Conservation (phyloP, 257 asterid species). For the Forsythia suspensa region DNA sequence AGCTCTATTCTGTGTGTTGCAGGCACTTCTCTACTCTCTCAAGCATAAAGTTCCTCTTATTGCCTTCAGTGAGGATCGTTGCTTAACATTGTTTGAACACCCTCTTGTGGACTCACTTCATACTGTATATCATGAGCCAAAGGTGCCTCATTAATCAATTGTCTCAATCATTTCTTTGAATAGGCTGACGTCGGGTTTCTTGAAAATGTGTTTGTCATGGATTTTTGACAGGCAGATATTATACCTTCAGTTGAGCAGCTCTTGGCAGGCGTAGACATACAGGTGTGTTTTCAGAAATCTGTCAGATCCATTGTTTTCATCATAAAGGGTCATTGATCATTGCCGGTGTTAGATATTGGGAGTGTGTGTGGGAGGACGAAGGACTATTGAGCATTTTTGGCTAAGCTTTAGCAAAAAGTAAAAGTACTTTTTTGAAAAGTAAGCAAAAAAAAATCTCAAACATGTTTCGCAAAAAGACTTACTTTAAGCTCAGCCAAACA, state of each 20-base stretch:
- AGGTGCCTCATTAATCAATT: slow-evolving; percentile 46
- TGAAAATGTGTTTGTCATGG: slow-evolving; percentile 21
- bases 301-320: neutral
- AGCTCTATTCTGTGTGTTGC: slow-evolving; percentile 22
- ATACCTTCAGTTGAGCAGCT: slow-evolving; percentile 85
- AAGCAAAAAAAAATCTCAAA: neutral
- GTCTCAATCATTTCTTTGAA: slow-evolving; percentile 7
- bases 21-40: slow-evolving; percentile 85
- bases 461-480: neutral
- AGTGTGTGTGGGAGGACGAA: neutral
- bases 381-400: neutral
- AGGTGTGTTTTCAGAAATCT: slow-evolving; percentile 45
- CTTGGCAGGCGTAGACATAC: slow-evolving; percentile 65
- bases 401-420: neutral
- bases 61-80: slow-evolving; percentile 82
- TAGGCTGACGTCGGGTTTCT: slow-evolving; percentile 19
- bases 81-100: slow-evolving; percentile 85
- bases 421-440: neutral
- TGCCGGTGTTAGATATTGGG: neutral
- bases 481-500: neutral
- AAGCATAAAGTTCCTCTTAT: slow-evolving; percentile 76
- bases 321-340: neutral
- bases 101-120: slow-evolving; percentile 88
- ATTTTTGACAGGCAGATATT: slow-evolving; percentile 78
- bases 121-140: slow-evolving; percentile 89